A percentile compares a stretch with the other conserved stretches of the same genome.
Evolutionary conservation across 371 early-diverging fungal species (phyloP).

Genomic region (Rhizomucor miehei): DNA sequence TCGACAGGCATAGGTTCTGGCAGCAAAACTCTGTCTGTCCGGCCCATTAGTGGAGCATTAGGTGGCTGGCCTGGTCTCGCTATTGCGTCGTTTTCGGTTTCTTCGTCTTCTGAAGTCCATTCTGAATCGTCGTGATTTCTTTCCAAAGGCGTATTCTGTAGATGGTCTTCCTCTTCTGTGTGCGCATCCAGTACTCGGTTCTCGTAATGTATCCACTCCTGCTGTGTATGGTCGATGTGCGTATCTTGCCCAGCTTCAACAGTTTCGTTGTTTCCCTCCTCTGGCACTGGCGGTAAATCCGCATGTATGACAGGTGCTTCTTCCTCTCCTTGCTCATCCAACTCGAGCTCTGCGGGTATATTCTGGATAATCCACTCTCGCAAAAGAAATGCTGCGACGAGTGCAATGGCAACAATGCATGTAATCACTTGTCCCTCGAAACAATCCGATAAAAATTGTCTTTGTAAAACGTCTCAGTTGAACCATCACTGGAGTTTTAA

Average conservation of each 20-base stretch:
- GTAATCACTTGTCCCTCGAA: conserved; percentile 83
- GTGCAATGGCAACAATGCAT: conserved; percentile 65
- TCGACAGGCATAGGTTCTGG: conserved; percentile 2
- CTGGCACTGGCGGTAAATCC: not conserved
- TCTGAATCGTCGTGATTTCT: not conserved
- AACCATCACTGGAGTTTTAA: not conserved
- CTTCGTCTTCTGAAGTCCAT: conserved; percentile 5
- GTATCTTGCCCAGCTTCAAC: not conserved
- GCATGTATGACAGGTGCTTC: too few relatives aligned
- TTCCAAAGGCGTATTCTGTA: not conserved
- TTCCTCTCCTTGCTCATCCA: conserved; percentile 8
- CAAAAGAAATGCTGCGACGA: conserved; percentile 70
- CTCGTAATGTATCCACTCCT: not conserved
- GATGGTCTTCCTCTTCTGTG: not conserved
- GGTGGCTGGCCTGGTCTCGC: conserved; percentile 7
- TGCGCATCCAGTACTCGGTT: not conserved
- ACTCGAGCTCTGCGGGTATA: conserved; percentile 23
- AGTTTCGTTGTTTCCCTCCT: not conserved
- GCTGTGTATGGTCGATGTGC: not conserved
- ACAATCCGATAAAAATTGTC: conserved; percentile 70
- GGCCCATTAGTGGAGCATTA: conserved; percentile 5
- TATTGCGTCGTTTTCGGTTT: not conserved
- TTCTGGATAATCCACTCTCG: conserved; percentile 86
- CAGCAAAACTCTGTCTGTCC: not conserved
- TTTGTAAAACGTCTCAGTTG: conserved; percentile 14